Percentiles rank a stretch among this genome's conserved stretches.
Evolutionary conservation across 2,329 filamentous ascomycete genomes (phyloP).

Genomic region (Chrysoporthe austroafricana): DNA sequence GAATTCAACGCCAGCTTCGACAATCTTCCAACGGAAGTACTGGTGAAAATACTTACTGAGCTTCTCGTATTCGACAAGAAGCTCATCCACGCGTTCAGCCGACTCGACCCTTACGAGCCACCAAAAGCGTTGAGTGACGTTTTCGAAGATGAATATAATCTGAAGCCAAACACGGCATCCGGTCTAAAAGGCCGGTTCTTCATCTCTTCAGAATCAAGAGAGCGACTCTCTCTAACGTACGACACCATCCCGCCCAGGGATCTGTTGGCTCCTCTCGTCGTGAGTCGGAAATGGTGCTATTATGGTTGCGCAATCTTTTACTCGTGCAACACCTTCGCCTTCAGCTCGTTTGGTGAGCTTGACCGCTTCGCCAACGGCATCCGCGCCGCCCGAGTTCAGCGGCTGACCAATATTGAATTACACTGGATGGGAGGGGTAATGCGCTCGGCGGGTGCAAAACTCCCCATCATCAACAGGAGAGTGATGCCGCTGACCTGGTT

Average conservation of each 20-base stretch:
- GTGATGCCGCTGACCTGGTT: constrained; percentile 3
- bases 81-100: constrained; percentile 14
- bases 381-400: not conserved
- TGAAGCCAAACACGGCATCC: not conserved
- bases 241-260: constrained; percentile 3
- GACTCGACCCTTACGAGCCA: constrained; percentile 5
- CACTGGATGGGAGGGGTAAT: constrained; percentile 11
- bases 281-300: constrained; percentile 2
- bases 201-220: not conserved
- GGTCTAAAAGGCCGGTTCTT: constrained; percentile 15
- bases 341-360: constrained; percentile 16
- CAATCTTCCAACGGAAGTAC: not conserved
- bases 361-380: constrained; percentile 17
- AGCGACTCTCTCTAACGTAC: not conserved
- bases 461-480: not conserved
- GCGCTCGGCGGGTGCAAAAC: too few species aligned
- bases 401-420: constrained; percentile 15
- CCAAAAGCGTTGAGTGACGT: not conserved
- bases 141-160: not conserved
- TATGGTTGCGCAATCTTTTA: constrained; percentile 19
- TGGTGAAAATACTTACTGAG: constrained; percentile 10
- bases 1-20: not conserved
- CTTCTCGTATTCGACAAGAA: constrained; percentile 8
- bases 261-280: constrained; percentile 4
- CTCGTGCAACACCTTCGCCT: constrained; percentile 10